These are phyloP conservation scores for Achaetomiella virescens DNA, from an alignment of 495 filamentous ascomycete genomes.

Conservation along the genomic window DNA sequence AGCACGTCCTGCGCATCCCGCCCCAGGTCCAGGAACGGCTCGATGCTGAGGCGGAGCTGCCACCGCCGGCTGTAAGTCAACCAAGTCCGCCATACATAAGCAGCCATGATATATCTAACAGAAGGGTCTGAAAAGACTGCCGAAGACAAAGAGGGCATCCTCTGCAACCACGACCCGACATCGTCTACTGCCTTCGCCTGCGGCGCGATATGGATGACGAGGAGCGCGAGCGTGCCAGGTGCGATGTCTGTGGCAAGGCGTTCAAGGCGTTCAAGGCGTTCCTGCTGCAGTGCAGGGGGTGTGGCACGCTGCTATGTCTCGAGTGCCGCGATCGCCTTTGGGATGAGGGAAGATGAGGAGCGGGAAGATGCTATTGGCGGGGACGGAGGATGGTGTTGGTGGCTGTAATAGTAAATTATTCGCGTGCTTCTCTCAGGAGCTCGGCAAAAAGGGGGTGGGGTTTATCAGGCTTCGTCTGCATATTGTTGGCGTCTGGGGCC, in stretches of 20 bases:
- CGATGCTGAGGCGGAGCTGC: neutral
- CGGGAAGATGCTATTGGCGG: too few relatives aligned
- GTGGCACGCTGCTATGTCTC: neutral
- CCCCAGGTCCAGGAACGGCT: neutral
- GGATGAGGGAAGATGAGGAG: neutral
- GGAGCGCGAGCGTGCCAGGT: neutral
- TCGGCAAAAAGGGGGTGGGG: too few relatives aligned
- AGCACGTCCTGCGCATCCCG: slow-evolving; percentile 3
- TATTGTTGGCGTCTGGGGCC: too few relatives aligned
- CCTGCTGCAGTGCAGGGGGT: slow-evolving; percentile 1
- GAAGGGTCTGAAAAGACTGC: neutral
- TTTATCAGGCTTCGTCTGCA: too few relatives aligned
- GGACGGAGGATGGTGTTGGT: too few relatives aligned
- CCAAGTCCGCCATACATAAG: neutral
- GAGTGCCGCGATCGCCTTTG: neutral
- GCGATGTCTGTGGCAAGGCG: slow-evolving; percentile 5
- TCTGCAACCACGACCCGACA: neutral
- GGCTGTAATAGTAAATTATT: too few relatives aligned
- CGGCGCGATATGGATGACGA: neutral
- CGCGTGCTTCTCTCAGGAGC: too few relatives aligned
- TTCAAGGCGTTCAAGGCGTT: neutral
- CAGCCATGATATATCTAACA: too few relatives aligned
- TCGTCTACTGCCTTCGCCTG: neutral
- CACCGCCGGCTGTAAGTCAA: neutral
- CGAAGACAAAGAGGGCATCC: neutral